phyloP scores from a whole-genome alignment of 768 basidiomycete genomes.

The Rubroboletus satanas region DNA sequence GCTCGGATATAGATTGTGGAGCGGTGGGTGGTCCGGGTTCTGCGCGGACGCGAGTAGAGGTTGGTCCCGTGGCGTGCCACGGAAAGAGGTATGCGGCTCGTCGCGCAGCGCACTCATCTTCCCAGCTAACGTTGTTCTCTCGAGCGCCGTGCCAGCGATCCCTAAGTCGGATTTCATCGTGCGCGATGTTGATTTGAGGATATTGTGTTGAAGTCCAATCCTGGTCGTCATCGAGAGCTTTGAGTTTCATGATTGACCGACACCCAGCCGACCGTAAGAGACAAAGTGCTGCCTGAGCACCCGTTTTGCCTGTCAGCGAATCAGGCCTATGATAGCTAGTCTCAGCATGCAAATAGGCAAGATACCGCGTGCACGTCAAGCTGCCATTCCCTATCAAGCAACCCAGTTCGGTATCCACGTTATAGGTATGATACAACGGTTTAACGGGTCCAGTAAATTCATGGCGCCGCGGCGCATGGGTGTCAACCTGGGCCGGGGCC shows the following conservation, averaged over 20 bases:
- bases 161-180: too few relatives aligned
- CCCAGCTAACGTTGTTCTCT: too few relatives aligned
- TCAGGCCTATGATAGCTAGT: slow-evolving; percentile 39
- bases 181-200: too few relatives aligned
- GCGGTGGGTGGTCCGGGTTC: too few relatives aligned
- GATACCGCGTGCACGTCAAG: slow-evolving; percentile 28
- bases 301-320: slow-evolving; percentile 40
- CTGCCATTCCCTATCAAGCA: slow-evolving; percentile 21
- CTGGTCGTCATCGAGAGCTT: not conserved
- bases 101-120: too few relatives aligned
- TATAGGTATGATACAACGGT: not conserved
- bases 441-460: too few relatives aligned
- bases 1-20: not conserved
- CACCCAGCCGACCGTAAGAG: slow-evolving; percentile 21
- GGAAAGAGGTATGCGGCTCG: not conserved
- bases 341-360: slow-evolving; percentile 39
- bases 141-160: too few relatives aligned
- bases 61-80: not conserved
- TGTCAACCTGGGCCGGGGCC: too few relatives aligned
- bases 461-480: too few relatives aligned
- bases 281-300: slow-evolving; percentile 38
- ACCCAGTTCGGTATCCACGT: not conserved
- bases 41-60: too few relatives aligned
- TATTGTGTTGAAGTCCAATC: too few relatives aligned
- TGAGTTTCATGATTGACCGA: slow-evolving; percentile 37